phyloP scores from a whole-genome alignment of 208 protist genomes.

The Wallacemonas sp. region DNA sequence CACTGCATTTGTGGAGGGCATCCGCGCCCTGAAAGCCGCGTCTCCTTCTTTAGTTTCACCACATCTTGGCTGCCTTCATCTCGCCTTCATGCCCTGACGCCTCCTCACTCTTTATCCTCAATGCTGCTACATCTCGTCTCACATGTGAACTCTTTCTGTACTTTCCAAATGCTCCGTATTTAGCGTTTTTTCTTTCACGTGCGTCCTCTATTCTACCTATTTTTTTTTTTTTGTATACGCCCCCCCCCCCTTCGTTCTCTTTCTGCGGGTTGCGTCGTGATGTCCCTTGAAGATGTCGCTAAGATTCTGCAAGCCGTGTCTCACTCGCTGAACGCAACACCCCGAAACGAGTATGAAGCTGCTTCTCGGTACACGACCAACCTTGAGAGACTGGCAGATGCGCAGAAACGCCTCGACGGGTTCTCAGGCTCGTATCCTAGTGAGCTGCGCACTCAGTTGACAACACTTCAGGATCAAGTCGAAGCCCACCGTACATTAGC shows the following conservation, averaged over 20 bases:
- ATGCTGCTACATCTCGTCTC: no score
- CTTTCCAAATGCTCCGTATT: no score
- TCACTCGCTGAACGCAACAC: constrained; percentile 40
- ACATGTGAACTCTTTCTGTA: no score
- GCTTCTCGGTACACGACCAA: constrained; percentile 39
- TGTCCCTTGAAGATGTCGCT: constrained; percentile 42
- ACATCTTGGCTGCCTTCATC: not conserved
- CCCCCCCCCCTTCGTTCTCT: no score
- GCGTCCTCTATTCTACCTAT: no score
- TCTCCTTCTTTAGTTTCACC: not conserved
- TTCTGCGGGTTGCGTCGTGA: no score
- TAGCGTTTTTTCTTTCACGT: no score
- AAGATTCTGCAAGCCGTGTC: constrained; percentile 32
- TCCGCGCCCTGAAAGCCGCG: no score
- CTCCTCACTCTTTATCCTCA: not conserved
- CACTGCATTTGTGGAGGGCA: no score
- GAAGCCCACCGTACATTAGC: constrained; percentile 17
- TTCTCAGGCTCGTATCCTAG: constrained; percentile 67
- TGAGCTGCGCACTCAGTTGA: constrained; percentile 26
- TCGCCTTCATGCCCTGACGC: no score
- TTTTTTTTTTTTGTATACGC: no score
- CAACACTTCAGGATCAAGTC: constrained; percentile 25
- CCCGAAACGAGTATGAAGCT: constrained; percentile 71
- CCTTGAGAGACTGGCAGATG: constrained; percentile 43
- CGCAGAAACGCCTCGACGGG: constrained; percentile 18